Percentiles rank a stretch among this genome's conserved stretches.
Evolutionary conservation across 2,329 filamentous ascomycete species (phyloP).

Genomic region (Hortaea sp.): DNA sequence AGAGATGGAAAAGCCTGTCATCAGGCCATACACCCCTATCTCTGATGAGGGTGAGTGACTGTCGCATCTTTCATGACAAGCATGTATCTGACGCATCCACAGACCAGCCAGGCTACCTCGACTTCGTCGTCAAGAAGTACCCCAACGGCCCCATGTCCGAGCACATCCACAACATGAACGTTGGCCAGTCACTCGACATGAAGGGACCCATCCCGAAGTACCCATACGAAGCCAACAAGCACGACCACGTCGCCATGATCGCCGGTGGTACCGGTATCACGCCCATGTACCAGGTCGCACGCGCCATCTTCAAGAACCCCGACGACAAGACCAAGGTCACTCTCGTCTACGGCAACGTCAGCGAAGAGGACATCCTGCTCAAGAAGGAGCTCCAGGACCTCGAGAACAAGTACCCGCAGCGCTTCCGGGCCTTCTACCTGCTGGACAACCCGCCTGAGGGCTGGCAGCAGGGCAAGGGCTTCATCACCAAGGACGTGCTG

Average conservation of each 20-base stretch:
- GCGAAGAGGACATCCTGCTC: slow-evolving; percentile 82
- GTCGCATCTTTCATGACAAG: neutral
- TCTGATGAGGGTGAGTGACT: slow-evolving; percentile 64
- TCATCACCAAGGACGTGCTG: slow-evolving; percentile 79
- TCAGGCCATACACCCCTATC: slow-evolving; percentile 87
- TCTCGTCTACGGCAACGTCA: slow-evolving; percentile 82
- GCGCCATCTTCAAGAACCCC: slow-evolving; percentile 90
- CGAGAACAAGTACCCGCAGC: slow-evolving; percentile 90
- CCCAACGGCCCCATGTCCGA: slow-evolving; percentile 82
- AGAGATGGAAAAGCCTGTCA: slow-evolving; percentile 72
- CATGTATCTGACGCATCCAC: neutral
- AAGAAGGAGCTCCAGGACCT: slow-evolving; percentile 75
- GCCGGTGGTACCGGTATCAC: slow-evolving; percentile 97
- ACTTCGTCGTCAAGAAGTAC: slow-evolving; percentile 89
- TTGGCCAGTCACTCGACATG: slow-evolving; percentile 75
- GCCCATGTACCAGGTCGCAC: slow-evolving; percentile 91
- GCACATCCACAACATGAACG: slow-evolving; percentile 72
- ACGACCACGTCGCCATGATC: slow-evolving; percentile 73
- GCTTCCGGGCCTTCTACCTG: slow-evolving; percentile 91
- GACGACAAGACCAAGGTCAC: slow-evolving; percentile 97
- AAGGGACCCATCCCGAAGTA: slow-evolving; percentile 97
- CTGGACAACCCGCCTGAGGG: slow-evolving; percentile 73
- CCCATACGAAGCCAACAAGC: slow-evolving; percentile 81
- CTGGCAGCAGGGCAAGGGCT: slow-evolving; percentile 69
- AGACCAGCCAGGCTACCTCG: slow-evolving; percentile 71